A percentile compares a stretch with the other conserved stretches of the same genome.
These are phyloP conservation scores for Quercus dentata DNA, from an alignment of 306 rosid genomes.

Conservation along the genomic window DNA sequence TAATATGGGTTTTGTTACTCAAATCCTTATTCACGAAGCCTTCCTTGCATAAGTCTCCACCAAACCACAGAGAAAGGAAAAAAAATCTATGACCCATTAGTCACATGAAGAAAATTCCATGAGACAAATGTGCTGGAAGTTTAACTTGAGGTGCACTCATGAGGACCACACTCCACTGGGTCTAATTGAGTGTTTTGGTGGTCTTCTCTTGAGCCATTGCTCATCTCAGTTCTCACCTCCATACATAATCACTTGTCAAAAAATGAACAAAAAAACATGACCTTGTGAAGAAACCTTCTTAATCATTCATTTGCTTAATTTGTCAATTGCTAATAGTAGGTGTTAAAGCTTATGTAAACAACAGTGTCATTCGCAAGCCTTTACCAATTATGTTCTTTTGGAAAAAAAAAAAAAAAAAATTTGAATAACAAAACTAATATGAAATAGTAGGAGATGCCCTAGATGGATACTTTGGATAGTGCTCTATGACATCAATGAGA, in stretches of 20 bases:
- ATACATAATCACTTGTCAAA: no score
- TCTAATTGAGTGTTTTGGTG: not conserved
- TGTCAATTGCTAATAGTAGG: no score
- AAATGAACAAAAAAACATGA: not conserved
- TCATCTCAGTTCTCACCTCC: not conserved
- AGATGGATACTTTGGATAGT: no score
- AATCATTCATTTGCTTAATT: no score
- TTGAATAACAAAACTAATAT: no score
- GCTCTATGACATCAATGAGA: no score
- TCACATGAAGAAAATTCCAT: not conserved
- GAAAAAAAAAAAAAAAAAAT: no score
- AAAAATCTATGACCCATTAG: not conserved
- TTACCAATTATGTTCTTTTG: no score
- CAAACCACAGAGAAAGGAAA: not conserved
- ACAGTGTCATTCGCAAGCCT: no score
- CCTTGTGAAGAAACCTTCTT: not conserved
- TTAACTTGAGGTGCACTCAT: conserved; percentile 5
- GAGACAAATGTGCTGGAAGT: not conserved
- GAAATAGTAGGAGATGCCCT: no score
- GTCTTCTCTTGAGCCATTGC: not conserved
- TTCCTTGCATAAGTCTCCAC: not conserved
- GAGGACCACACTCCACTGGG: not conserved
- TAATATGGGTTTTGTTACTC: not conserved
- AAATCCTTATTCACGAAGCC: not conserved
- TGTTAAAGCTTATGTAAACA: no score